phyloP scores from a whole-genome alignment of 179 eudicot genomes.

The Beta corolliflora region DNA sequence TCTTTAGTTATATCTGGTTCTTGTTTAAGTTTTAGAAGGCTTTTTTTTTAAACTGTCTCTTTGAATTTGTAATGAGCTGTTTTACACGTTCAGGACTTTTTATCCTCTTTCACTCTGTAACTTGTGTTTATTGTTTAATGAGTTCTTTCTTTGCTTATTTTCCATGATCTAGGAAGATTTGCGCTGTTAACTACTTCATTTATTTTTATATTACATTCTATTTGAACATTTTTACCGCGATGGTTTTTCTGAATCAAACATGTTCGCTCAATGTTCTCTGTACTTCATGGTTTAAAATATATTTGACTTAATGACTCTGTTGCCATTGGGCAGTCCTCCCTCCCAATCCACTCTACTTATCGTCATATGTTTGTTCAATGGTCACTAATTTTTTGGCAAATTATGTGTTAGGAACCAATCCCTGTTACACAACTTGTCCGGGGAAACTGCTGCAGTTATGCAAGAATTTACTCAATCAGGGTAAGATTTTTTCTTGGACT shows the following conservation, averaged over 20 bases:
- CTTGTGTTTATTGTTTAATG: not conserved
- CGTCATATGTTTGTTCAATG: not conserved
- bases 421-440: constrained; percentile 93
- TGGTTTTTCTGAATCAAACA: not conserved
- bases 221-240: not conserved
- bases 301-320: not conserved
- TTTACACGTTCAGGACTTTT: not conserved
- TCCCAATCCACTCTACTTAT: not conserved
- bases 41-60: not conserved
- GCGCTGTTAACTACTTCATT: not conserved
- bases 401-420: constrained; percentile 67
- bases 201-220: not conserved
- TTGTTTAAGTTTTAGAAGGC: not conserved
- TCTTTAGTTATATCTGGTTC: not conserved
- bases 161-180: not conserved
- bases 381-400: constrained; percentile 12
- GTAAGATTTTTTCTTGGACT: constrained; percentile 36
- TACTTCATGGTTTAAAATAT: not conserved
- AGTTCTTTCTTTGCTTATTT: not conserved
- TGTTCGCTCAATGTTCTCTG: constrained; percentile 6
- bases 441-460: constrained; percentile 99
- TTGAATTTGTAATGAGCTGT: not conserved
- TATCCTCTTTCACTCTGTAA: not conserved
- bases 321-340: not conserved
- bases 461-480: constrained; percentile 99